Percentiles rank a stretch among this genome's conserved stretches.
Evolutionary conservation across 441 rosid genomes (phyloP).

Genomic region (Populus hybrid): DNA sequence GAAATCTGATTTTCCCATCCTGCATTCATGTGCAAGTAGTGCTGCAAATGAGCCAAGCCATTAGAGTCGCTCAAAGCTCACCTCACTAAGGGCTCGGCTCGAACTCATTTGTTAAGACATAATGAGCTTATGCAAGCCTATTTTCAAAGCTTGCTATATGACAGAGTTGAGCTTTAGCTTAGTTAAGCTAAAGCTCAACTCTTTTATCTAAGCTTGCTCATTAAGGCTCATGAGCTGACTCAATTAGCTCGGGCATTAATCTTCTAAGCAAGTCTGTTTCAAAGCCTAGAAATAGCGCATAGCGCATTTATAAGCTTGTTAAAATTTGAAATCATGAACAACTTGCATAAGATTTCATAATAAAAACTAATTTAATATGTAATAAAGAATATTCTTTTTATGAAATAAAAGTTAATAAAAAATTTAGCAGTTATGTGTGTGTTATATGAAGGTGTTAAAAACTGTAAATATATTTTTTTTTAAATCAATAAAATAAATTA

Average conservation of each 20-base stretch:
- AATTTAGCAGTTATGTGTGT: background rate
- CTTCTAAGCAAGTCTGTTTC: background rate
- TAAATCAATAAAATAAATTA: too few species aligned
- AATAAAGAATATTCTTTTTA: too few species aligned
- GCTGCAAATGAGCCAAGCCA: background rate
- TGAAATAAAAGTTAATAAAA: too few species aligned
- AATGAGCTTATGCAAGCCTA: background rate
- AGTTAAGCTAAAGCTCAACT: background rate
- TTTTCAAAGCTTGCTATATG: background rate
- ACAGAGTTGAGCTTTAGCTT: background rate
- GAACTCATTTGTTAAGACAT: background rate
- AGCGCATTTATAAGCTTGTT: background rate
- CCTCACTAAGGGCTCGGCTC: background rate
- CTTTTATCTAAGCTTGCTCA: background rate
- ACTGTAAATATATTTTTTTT: background rate
- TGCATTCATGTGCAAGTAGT: background rate
- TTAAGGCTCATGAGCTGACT: too few species aligned
- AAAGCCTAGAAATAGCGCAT: background rate
- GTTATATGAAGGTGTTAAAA: background rate
- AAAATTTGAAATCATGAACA: background rate
- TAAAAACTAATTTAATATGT: background rate
- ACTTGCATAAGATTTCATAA: background rate
- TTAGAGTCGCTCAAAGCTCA: background rate
- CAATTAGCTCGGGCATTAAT: background rate
- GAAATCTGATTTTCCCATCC: background rate